Percentiles rank a stretch among this genome's conserved stretches.
phyloP scores from a whole-genome alignment of 345 rosid genomes.

The Atalantia buxifolia region DNA sequence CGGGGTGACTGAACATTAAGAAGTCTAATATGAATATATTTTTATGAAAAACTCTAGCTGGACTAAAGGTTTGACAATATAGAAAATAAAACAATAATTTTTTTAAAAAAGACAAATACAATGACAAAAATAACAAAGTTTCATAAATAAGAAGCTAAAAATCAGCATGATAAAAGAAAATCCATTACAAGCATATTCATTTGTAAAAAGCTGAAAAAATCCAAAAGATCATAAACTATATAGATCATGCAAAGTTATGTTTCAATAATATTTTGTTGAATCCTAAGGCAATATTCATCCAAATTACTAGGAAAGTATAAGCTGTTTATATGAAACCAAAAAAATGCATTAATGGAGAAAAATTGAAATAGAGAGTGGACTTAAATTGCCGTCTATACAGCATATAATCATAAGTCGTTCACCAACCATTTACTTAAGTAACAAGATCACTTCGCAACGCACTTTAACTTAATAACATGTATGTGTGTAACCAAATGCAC shows the following conservation, averaged over 20 bases:
- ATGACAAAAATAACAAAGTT: neutral
- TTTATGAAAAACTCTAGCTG: neutral
- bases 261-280: neutral
- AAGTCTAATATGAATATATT: neutral
- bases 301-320: neutral
- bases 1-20: neutral
- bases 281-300: neutral
- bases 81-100: too few relatives aligned
- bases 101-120: too few relatives aligned
- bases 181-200: neutral
- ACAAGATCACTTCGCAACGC: neutral
- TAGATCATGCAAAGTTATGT: neutral
- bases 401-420: neutral
- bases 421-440: neutral
- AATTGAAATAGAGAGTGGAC: too few relatives aligned
- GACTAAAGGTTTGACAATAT: neutral
- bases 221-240: neutral
- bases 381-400: neutral
- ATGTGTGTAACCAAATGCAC: neutral
- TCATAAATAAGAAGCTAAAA: neutral
- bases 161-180: neutral
- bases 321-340: neutral
- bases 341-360: too few relatives aligned
- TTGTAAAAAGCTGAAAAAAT: neutral
- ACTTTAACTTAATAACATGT: neutral